phyloP scores from a whole-genome alignment of 108 stramenopile species.

The Skeletonema marinoi region DNA sequence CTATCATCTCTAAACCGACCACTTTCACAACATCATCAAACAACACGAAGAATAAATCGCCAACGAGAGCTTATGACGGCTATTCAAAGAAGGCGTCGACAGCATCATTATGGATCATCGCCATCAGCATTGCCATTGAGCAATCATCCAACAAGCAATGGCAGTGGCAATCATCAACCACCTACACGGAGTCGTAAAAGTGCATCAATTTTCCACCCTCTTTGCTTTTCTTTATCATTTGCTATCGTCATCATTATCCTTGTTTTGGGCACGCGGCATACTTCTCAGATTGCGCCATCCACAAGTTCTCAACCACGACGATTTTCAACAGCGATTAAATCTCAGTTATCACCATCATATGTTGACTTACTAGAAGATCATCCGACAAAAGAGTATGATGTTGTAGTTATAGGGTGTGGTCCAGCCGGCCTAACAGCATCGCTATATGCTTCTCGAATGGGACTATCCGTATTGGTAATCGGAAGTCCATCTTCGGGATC shows the following conservation, averaged over 20 bases:
- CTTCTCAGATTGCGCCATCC: not conserved
- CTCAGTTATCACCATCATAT: not conserved
- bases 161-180: too few species aligned
- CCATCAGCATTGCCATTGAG: not conserved
- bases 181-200: not conserved
- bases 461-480: constrained; percentile 57
- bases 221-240: not conserved
- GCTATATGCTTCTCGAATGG: constrained; percentile 61
- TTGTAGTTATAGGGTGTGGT: constrained; percentile 63
- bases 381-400: constrained; percentile 26
- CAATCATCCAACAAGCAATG: not conserved
- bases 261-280: not conserved
- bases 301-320: not conserved
- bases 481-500: constrained; percentile 49
- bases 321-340: not conserved
- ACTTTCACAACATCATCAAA: too few species aligned
- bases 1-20: too few species aligned
- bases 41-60: too few species aligned
- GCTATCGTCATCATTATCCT: not conserved
- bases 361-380: not conserved
- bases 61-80: not conserved
- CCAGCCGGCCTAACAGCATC: constrained; percentile 67
- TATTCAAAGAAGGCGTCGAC: not conserved
- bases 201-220: not conserved
- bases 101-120: not conserved